These are phyloP conservation scores for Schoenoplectus triqueter DNA, from an alignment of 202 grass and related monocot genomes.

Conservation along the genomic window DNA sequence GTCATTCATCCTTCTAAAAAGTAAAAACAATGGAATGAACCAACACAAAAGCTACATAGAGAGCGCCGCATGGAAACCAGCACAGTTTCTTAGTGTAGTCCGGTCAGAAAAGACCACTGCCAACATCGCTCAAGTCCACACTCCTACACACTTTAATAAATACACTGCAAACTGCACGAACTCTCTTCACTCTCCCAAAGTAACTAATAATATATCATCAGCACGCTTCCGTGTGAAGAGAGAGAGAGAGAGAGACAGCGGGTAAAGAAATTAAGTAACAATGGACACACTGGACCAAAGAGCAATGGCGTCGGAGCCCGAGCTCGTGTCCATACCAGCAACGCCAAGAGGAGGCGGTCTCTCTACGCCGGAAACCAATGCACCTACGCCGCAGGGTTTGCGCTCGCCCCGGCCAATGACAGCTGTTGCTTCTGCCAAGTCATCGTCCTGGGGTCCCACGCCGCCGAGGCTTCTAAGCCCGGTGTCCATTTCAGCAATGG, in stretches of 20 bases:
- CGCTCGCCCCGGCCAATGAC: constrained; percentile 33
- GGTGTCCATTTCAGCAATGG: constrained; percentile 41
- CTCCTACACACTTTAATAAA: background rate
- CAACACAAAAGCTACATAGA: constrained; percentile 2
- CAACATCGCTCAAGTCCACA: constrained; percentile 16
- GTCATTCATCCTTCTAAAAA: too few relatives aligned
- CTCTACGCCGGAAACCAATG: constrained; percentile 56
- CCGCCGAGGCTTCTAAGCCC: constrained; percentile 57
- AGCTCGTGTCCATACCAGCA: constrained; percentile 76
- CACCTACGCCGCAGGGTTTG: constrained; percentile 43
- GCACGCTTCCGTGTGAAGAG: background rate
- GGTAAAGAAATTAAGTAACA: background rate
- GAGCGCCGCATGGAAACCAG: background rate
- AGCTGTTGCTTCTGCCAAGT: constrained; percentile 36
- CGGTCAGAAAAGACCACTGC: constrained; percentile 26
- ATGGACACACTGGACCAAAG: constrained; percentile 34
- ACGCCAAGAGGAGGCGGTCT: constrained; percentile 56
- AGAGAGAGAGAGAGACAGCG: background rate
- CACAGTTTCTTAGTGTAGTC: background rate
- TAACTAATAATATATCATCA: background rate
- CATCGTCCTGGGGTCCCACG: constrained; percentile 49
- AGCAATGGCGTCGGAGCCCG: constrained; percentile 47
- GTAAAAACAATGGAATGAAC: too few relatives aligned
- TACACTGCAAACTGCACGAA: background rate
- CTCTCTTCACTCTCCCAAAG: background rate